Conservation (phyloP, 306 rosid species). For the Cucumis hystrix region DNA sequence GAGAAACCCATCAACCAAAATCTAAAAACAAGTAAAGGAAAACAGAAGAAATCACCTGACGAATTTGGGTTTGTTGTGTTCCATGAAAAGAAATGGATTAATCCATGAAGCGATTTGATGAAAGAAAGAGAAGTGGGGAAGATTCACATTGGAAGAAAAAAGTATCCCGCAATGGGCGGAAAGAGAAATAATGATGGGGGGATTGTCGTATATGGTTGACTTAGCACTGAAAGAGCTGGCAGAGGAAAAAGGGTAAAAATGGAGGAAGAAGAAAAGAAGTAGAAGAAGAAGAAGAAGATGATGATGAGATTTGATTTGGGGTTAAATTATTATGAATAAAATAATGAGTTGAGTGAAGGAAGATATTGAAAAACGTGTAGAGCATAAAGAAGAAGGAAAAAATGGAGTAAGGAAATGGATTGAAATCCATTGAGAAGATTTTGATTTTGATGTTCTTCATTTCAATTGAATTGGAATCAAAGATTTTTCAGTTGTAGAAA, state of each 20-base stretch:
- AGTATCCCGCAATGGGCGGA: not conserved
- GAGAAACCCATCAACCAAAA: conserved; percentile 14
- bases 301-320: not conserved
- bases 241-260: not conserved
- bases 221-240: not conserved
- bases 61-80: conserved; percentile 41
- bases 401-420: too few relatives aligned
- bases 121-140: not conserved
- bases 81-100: conserved; percentile 8
- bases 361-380: not conserved
- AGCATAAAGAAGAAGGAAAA: not conserved
- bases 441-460: too few relatives aligned
- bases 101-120: not conserved
- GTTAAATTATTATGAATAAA: too few relatives aligned
- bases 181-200: not conserved
- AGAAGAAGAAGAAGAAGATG: too few relatives aligned
- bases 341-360: too few relatives aligned
- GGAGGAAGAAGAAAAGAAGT: too few relatives aligned
- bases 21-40: not conserved
- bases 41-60: conserved; percentile 30
- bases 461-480: not conserved
- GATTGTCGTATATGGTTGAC: not conserved
- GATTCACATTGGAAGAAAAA: not conserved
- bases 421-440: not conserved
- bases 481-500: not conserved